phyloP scores from a whole-genome alignment of 768 basidiomycete genomes.

The Leccinellum albellum region DNA sequence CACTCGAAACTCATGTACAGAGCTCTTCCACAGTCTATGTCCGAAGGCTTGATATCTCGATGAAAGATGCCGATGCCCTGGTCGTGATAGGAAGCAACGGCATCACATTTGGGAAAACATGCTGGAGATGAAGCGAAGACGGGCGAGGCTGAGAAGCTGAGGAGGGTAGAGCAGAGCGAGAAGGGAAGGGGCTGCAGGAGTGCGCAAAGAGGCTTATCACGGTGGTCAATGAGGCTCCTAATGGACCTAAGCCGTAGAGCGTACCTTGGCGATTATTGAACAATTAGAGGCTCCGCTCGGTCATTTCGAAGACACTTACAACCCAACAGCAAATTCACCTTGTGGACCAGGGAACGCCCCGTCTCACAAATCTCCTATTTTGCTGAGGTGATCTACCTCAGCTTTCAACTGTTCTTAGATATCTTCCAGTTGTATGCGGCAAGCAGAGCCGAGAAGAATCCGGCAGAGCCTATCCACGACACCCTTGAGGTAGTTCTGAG shows the following conservation, averaged over 20 bases:
- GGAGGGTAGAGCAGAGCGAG: slow-evolving; percentile 77
- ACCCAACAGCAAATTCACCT: slow-evolving; percentile 18
- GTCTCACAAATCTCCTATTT: slow-evolving; percentile 17
- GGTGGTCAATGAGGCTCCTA: background rate
- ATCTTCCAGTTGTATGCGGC: slow-evolving; percentile 18
- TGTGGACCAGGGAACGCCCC: slow-evolving; percentile 14
- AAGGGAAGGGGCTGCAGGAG: slow-evolving; percentile 91
- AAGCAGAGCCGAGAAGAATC: slow-evolving; percentile 4
- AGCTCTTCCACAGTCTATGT: slow-evolving; percentile 98
- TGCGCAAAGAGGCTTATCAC: slow-evolving; percentile 49
- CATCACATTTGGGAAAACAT: slow-evolving; percentile 99
- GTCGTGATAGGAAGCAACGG: slow-evolving; percentile 90
- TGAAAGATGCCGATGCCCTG: slow-evolving; percentile 90
- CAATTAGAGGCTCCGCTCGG: background rate
- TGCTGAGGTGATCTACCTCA: slow-evolving; percentile 9
- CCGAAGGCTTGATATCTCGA: slow-evolving; percentile 97
- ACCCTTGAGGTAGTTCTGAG: slow-evolving; percentile 15
- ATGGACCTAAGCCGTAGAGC: slow-evolving; percentile 15
- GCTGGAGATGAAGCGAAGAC: slow-evolving; percentile 88
- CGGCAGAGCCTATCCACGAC: slow-evolving; percentile 19
- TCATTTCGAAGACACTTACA: too few relatives aligned
- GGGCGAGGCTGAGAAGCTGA: slow-evolving; percentile 80
- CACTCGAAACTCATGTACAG: slow-evolving; percentile 99
- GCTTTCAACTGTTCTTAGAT: slow-evolving; percentile 8
- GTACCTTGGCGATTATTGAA: slow-evolving; percentile 5